Evolutionary conservation across 306 rosid species (phyloP).

Genomic region (Vachellia pachyceras): DNA sequence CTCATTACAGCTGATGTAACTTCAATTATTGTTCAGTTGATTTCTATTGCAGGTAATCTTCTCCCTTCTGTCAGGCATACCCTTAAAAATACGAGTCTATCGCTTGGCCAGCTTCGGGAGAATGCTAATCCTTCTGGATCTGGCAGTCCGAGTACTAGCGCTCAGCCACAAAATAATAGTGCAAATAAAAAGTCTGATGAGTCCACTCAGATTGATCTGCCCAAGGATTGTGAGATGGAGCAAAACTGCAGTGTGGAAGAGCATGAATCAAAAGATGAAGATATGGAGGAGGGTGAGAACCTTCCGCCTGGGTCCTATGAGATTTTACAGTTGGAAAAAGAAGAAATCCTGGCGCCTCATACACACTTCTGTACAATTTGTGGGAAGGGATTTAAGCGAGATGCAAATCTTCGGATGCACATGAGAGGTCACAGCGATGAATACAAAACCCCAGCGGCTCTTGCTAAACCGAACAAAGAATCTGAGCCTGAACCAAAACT

Average conservation of each 20-base stretch:
- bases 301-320: constrained; percentile 83
- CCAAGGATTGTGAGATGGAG: constrained; percentile 49
- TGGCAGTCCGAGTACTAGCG: constrained; percentile 34
- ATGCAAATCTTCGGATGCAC: constrained; percentile 88
- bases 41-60: constrained; percentile 83
- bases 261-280: constrained; percentile 75
- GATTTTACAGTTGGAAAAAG: constrained; percentile 81
- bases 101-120: constrained; percentile 48
- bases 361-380: constrained; percentile 86
- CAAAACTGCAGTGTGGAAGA: constrained; percentile 57
- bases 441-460: constrained; percentile 87
- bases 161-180: constrained; percentile 44
- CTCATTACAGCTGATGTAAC: constrained; percentile 81
- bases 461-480: constrained; percentile 77
- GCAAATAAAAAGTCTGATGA: constrained; percentile 52
- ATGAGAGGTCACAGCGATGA: constrained; percentile 92
- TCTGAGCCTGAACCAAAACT: constrained; percentile 55
- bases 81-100: constrained; percentile 41
- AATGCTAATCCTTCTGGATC: constrained; percentile 43
- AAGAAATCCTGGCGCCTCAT: constrained; percentile 90
- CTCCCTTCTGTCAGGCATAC: constrained; percentile 67
- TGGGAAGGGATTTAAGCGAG: constrained; percentile 91
- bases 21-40: constrained; percentile 76
- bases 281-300: constrained; percentile 76
- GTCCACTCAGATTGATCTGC: constrained; percentile 45